These are phyloP conservation scores for Sesbania bispinosa DNA, from an alignment of 306 rosid species.

Conservation along the genomic window DNA sequence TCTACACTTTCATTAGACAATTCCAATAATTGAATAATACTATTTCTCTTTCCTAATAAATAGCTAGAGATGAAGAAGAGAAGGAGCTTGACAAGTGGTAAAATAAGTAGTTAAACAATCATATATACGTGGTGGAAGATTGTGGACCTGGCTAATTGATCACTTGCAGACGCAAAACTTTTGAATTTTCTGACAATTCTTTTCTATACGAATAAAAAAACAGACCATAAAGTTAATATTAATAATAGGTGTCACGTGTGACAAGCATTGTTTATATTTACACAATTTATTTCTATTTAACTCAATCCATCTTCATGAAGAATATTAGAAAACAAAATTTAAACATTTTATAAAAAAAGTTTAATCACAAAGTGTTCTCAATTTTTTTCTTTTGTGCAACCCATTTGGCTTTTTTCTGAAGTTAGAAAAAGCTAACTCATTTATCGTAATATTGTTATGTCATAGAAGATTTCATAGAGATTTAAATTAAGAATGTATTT, in stretches of 20 bases:
- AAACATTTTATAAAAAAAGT: too few species aligned
- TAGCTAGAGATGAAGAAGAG: background rate
- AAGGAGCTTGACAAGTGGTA: background rate
- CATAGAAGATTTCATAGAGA: too few species aligned
- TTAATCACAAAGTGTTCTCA: too few species aligned
- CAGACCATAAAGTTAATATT: background rate
- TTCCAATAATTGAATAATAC: constrained; percentile 19
- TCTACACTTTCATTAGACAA: constrained; percentile 2
- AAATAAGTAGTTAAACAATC: background rate
- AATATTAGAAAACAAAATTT: too few species aligned
- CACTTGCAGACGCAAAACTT: background rate
- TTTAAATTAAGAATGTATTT: too few species aligned
- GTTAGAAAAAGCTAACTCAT: too few species aligned
- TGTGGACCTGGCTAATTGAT: background rate
- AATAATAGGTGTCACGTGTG: constrained; percentile 37
- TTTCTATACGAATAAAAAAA: too few species aligned
- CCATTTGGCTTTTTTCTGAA: too few species aligned
- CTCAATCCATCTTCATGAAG: too few species aligned
- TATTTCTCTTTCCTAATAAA: background rate
- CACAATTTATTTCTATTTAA: too few species aligned
- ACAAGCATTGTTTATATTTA: background rate
- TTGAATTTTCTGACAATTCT: constrained; percentile 16
- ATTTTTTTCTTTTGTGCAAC: too few species aligned
- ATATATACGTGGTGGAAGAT: constrained; percentile 3
- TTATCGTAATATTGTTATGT: too few species aligned